Evolutionary conservation across 495 filamentous ascomycete genomes (phyloP), one percentile per base, ranked within the genome.

Genomic region (Cairneyella variabilis): DNA sequence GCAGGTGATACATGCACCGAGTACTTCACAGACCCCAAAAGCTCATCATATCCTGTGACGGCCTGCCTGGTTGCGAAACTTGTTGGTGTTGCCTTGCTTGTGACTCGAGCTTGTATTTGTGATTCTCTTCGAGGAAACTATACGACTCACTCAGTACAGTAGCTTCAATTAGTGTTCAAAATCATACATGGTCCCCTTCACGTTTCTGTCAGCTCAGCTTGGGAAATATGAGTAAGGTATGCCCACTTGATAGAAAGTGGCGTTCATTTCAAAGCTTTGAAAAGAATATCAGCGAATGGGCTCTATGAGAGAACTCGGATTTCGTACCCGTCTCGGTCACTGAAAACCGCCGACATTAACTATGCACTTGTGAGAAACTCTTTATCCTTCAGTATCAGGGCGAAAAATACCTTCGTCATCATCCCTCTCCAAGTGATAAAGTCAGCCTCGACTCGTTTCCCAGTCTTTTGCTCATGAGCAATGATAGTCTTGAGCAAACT

Each of bases 381-480:
- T 58, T 26, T 12, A 39, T 20, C 22, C 6, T 9, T 44, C 1
- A 36, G 48, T 10, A n/a, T 3, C 14, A 30, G n/a, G 38, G 14
- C 17, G 12, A 26, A 21, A 22, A 53, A 23, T 60, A 89, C 89
- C 78, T 97, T 99, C 51, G 93, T 97, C 88, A 99, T 89, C 90
- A 99, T 97, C 18, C 93, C 93, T 61, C 93, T 74, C 92, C 92
- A 99, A 0, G 92, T 97, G 41, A 97, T 78, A 39, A 99, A 65
- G 54, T 96, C 85, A 8, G 85, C 84, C 38, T 88, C 81, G 28
- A 84, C 83, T 62, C 72, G 82, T 61, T 80, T 78, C 9, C 77
- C 78, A 5, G 76, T 81, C 50, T 81, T 74, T 61, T 80, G 72
- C 66, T 97, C 93, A 30, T 86, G 71, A 34, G 75, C 76, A 18